Evolutionary conservation across 768 basidiomycete genomes (phyloP), one percentile per base, ranked within the genome.

Genomic region (Leucogyrophana mollusca): DNA sequence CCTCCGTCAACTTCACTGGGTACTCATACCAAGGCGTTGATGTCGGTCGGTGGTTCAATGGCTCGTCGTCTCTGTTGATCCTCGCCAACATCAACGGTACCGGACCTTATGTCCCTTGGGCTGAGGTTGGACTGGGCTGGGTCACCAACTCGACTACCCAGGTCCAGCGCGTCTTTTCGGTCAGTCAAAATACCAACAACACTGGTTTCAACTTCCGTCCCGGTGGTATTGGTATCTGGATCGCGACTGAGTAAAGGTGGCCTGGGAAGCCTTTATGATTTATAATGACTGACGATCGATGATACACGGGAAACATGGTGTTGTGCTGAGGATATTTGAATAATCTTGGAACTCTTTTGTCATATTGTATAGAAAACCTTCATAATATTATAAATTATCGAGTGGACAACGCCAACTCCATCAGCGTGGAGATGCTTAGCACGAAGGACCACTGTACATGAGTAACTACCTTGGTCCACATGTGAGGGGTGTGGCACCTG

Each of bases 161-260:
- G 21, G 4, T 66, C 10, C 40, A 55, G 9, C 52, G 48, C 3
- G 13, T 56, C 9, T 25, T 59, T 10, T 49, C 57, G 0, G 52
- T 50, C 2, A 0, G 5, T 0, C 53, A 57, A 41, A 47, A 39
- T 9, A 49, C 49, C 8, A 60, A 60, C 4, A 40, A 17, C 17
- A 66, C 51, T 2, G 62, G 60, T 10, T 36, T 64, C 8, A 55
- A 52, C 33, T 51, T 50, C 17, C 5, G 10, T 9, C 45, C 51
- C 2, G 54, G 46, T 4, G 57, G 57, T 1, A 21, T 62, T 21
- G 61, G 62, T 9, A 52, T 63, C 21, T 63, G 62, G 17, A 52
- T 43, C 1, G 51, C 34, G 32, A 53, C 52, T 30, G n/a, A n/a
- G n/a, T 30, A 30, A 13, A 30, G 27, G 27, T 30, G 27, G 27